Base-by-base conservation (phyloP, 805 yeast genomes). In the Tetrapisispora pingtungensis region DNA sequence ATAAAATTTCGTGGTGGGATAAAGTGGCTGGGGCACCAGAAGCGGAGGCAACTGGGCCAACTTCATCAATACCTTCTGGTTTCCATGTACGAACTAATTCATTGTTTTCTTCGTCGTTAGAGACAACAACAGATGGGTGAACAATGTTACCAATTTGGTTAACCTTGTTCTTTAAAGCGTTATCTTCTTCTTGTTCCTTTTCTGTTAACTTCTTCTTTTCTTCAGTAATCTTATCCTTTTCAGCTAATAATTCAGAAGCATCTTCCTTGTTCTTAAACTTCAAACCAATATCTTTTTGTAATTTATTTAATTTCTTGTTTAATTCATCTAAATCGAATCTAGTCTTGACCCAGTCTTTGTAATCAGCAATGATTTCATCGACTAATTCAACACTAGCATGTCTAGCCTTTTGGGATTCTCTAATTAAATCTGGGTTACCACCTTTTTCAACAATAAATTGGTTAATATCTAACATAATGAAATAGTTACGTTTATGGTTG, bases 371-470 rank as follows among this genome's bases (percentile, higher is more conserved):
- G 64, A 93, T 89, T 70, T 90, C 96, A 65, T 93, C 98, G 42
- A 93, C 97, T 43, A 93, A 61, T 68, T 93, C 98, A 43, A 89
- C 97, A 31, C 93, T 71, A 56, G 78, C 97, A 49, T 95, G 95
- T 73, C 98, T 87, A 50, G 94, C 95, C 66, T 71, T 79, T 68
- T 93, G 98, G 33, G 97, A 89, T 59, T 71, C 77, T 65, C 83
- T 83, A 63, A 93, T 87, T 44, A 72, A 72, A 55, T 89, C 90
- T 36, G 98, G 96, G 66, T 89, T 78, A 50, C 98, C 98, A 47
- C 98, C 98, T 69, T 88, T 90, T 63, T 93, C 98, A 56, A 81
- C 95, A 56, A 93, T 81, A 65, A 93, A 93, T 62, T 84, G 84
- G 53, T 82, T 73, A 54, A 93, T 86, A 67, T 93, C 98, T 69